Conservation (phyloP, 176 grass and related monocot species). For the Zizania latifolia region DNA sequence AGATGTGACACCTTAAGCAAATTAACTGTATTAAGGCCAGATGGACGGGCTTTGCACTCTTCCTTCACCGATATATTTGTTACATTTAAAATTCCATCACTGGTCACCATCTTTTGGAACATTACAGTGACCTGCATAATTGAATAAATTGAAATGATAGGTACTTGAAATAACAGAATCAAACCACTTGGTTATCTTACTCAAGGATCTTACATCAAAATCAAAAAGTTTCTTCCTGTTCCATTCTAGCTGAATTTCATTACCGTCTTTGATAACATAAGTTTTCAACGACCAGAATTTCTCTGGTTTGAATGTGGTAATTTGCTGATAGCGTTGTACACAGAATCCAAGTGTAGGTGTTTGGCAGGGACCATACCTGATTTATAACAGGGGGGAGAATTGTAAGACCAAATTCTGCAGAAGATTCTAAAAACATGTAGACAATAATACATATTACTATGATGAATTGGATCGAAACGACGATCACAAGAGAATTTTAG, state of each 20-base stretch:
- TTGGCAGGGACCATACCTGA: constrained; percentile 96
- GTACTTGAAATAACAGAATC: constrained; percentile 14
- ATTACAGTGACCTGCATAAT: constrained; percentile 72
- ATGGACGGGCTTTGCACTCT: constrained; percentile 79
- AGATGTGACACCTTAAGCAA: constrained; percentile 74
- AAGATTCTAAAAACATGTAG: constrained; percentile 9
- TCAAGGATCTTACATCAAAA: constrained; percentile 57
- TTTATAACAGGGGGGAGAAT: constrained; percentile 20
- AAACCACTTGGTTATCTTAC: constrained; percentile 5
- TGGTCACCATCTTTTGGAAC: constrained; percentile 88
- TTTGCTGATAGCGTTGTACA: constrained; percentile 89
- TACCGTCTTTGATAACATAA: constrained; percentile 66
- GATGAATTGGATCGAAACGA: not conserved
- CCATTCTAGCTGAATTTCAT: constrained; percentile 86
- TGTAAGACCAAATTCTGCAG: constrained; percentile 9
- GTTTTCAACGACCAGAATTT: constrained; percentile 95
- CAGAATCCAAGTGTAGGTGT: constrained; percentile 96
- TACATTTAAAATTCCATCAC: constrained; percentile 74
- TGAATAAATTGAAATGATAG: constrained; percentile 20
- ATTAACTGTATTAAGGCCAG: constrained; percentile 96
- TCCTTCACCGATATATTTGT: constrained; percentile 74
- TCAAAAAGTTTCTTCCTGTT: constrained; percentile 88
- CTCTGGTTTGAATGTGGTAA: constrained; percentile 97
- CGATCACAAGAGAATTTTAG: not conserved
- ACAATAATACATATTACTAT: constrained; percentile 13